These are phyloP conservation scores for Phytophthora kernoviae DNA, from an alignment of 352 stramenopile species.

Conservation along the genomic window DNA sequence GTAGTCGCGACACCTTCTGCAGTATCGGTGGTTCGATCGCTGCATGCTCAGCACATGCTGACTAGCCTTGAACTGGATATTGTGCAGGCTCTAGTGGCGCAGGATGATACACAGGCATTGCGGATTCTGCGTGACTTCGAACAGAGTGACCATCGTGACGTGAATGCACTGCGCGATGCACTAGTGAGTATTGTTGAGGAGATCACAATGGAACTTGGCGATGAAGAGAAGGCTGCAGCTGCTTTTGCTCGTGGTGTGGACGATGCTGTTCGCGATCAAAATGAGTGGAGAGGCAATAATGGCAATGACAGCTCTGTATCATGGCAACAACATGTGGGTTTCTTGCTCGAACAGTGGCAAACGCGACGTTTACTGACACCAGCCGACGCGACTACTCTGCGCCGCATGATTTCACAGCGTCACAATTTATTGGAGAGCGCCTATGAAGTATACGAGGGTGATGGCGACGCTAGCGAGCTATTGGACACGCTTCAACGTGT, in stretches of 20 bases:
- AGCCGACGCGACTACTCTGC: conserved; percentile 46
- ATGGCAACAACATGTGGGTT: conserved; percentile 59
- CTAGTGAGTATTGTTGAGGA: conserved; percentile 65
- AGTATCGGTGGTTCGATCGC: conserved; percentile 45
- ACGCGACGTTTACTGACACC: conserved; percentile 30
- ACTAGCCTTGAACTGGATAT: conserved; percentile 68
- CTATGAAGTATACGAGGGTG: conserved; percentile 66
- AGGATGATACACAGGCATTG: conserved; percentile 61
- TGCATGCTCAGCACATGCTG: conserved; percentile 67
- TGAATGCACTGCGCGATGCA: conserved; percentile 43
- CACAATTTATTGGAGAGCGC: conserved; percentile 77
- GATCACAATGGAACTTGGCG: conserved; percentile 64
- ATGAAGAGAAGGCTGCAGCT: conserved; percentile 57
- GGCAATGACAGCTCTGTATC: conserved; percentile 21
- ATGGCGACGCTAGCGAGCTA: conserved; percentile 65
- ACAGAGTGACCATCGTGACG: conserved; percentile 28
- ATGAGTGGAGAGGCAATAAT: conserved; percentile 28
- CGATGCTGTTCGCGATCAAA: conserved; percentile 32
- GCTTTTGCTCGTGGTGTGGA: conserved; percentile 38
- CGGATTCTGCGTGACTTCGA: conserved; percentile 48
- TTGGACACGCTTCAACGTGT: conserved; percentile 77
- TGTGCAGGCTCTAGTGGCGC: conserved; percentile 58
- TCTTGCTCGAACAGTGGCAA: conserved; percentile 57
- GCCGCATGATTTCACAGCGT: conserved; percentile 43
- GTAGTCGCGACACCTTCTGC: conserved; percentile 9